Evolutionary conservation across 768 basidiomycete genomes (phyloP).

Genomic region (Grammothele lineata): DNA sequence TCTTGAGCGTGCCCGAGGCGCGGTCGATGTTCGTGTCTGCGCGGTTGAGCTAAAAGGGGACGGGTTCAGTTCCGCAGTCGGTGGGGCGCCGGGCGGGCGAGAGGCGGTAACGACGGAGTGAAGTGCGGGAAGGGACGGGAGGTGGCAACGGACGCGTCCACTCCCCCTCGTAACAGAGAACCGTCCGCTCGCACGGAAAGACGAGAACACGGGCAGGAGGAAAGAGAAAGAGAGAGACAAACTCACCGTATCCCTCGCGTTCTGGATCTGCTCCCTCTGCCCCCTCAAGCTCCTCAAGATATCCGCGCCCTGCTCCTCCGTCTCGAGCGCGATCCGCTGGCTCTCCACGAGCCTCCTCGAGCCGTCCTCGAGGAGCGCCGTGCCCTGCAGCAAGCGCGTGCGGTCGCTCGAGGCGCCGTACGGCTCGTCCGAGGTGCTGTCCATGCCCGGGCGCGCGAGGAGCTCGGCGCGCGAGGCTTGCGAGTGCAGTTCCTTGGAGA

Average conservation of each 20-base stretch:
- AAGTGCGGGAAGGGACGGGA: no score
- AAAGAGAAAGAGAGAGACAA: background rate
- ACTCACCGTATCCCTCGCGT: constrained; percentile 82
- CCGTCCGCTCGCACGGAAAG: background rate
- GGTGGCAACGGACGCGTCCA: no score
- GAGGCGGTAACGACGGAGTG: no score
- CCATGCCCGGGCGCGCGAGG: constrained; percentile 45
- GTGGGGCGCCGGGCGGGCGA: no score
- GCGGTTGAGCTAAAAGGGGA: constrained; percentile 58
- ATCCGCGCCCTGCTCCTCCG: constrained; percentile 92
- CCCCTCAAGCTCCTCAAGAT: constrained; percentile 80
- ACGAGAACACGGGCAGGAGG: no score
- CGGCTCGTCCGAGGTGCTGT: constrained; percentile 67
- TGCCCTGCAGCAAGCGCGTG: constrained; percentile 75
- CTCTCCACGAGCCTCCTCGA: constrained; percentile 82
- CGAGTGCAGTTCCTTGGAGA: constrained; percentile 66
- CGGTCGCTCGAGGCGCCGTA: constrained; percentile 66
- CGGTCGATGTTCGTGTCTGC: constrained; percentile 89
- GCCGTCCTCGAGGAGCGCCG: constrained; percentile 77
- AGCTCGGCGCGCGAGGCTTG: constrained; percentile 74
- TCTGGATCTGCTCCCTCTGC: constrained; percentile 94
- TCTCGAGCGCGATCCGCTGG: constrained; percentile 91
- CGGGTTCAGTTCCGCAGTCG: constrained; percentile 1
- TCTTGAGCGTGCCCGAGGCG: constrained; percentile 87
- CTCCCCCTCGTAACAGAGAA: no score